phyloP scores from a whole-genome alignment of 2,329 filamentous ascomycete species.

The Sphaerulina populicola region DNA sequence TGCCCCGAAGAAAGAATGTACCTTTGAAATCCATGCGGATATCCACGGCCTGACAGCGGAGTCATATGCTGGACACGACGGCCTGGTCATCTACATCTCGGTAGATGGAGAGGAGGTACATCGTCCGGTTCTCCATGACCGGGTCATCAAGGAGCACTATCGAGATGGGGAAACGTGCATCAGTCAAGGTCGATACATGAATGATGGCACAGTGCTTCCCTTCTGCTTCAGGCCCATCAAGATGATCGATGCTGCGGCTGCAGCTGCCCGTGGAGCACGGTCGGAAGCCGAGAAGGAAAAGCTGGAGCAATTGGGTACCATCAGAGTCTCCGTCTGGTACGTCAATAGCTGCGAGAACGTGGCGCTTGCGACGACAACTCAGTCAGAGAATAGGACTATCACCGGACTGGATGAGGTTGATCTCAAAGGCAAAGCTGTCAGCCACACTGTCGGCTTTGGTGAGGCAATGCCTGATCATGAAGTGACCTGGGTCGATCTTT shows the following conservation, averaged over 20 bases:
- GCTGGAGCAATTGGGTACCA: slow-evolving; percentile 5
- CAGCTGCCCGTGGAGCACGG: neutral
- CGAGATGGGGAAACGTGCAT: slow-evolving; percentile 2
- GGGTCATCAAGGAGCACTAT: neutral
- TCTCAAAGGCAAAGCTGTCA: slow-evolving; percentile 15
- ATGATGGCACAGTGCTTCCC: neutral
- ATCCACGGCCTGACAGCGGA: neutral
- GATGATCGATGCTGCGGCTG: neutral
- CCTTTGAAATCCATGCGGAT: neutral
- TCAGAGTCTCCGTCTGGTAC: slow-evolving; percentile 6
- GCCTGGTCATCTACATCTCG: neutral
- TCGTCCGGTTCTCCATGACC: neutral
- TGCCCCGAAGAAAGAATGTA: neutral
- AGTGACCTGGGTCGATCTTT: neutral
- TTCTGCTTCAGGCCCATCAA: slow-evolving; percentile 6
- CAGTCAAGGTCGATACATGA: slow-evolving; percentile 6
- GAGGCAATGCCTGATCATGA: neutral
- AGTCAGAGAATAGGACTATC: neutral
- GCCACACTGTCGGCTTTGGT: slow-evolving; percentile 12
- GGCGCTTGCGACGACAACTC: neutral
- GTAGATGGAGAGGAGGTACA: slow-evolving; percentile 4
- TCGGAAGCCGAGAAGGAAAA: neutral
- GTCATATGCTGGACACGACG: neutral
- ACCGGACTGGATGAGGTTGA: neutral
- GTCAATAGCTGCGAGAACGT: neutral